These are phyloP conservation scores for Wickerhamomyces xylosicus DNA, from an alignment of 805 yeast species.

Conservation along the genomic window DNA sequence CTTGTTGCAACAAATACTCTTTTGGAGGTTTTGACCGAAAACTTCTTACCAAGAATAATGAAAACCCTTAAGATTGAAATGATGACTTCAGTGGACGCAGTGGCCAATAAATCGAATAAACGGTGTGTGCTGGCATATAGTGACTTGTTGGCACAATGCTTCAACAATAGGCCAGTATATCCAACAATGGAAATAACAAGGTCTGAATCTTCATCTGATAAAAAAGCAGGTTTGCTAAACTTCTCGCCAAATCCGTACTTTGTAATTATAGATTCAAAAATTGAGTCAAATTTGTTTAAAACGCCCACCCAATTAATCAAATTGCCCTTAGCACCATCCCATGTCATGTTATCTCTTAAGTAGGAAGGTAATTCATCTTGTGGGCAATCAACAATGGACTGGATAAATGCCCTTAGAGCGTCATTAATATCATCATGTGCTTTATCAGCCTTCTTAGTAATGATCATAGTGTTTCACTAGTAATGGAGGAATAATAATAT, in stretches of 20 bases:
- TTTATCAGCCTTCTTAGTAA: constrained; percentile 19
- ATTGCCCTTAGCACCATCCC: constrained; percentile 62
- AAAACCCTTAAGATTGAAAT: constrained; percentile 52
- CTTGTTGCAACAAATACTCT: constrained; percentile 14
- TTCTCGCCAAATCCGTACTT: constrained; percentile 42
- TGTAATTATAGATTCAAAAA: constrained; percentile 42
- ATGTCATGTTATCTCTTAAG: constrained; percentile 28
- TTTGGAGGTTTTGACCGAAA: constrained; percentile 29
- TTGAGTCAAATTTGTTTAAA: constrained; percentile 63
- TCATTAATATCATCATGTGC: constrained; percentile 14
- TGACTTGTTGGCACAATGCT: constrained; percentile 57
- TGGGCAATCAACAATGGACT: constrained; percentile 27
- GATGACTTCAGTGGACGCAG: constrained; percentile 50
- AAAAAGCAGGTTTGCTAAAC: constrained; percentile 33
- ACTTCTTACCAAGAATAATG: constrained; percentile 50
- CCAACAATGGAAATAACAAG: constrained; percentile 41
- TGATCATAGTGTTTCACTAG: constrained; percentile 15
- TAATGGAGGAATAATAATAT: neutral
- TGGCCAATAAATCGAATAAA: constrained; percentile 44
- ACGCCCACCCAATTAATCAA: constrained; percentile 69
- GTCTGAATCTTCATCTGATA: constrained; percentile 35
- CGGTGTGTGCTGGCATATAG: constrained; percentile 60
- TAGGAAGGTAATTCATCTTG: constrained; percentile 29
- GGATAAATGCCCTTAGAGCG: constrained; percentile 27
- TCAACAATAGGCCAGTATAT: constrained; percentile 54